Conservation (phyloP, 805 yeast genomes). For the Yarrowia sp. region DNA sequence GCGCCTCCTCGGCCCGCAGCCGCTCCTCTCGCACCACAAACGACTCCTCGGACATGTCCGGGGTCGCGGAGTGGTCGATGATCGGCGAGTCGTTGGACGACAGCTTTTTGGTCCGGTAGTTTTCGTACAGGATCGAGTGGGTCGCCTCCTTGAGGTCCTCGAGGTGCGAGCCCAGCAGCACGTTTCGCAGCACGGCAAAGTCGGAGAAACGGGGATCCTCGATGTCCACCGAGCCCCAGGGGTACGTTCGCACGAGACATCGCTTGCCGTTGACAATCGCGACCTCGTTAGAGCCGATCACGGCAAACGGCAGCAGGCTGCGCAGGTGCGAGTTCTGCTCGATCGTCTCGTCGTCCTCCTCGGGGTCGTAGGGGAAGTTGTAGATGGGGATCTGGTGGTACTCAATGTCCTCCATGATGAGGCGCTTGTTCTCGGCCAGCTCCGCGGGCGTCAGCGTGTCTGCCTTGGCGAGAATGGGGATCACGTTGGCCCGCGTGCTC, state of each 20-base stretch:
- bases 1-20: slow-evolving; percentile 41
- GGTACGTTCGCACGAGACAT: slow-evolving; percentile 47
- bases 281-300: slow-evolving; percentile 41
- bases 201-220: slow-evolving; percentile 40
- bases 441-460: slow-evolving; percentile 75
- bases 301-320: slow-evolving; percentile 57
- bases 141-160: slow-evolving; percentile 80
- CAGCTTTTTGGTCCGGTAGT: slow-evolving; percentile 71
- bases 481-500: slow-evolving; percentile 71
- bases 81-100: slow-evolving; percentile 39
- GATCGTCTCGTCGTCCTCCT: slow-evolving; percentile 45
- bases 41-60: slow-evolving; percentile 43
- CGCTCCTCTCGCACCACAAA: slow-evolving; percentile 43
- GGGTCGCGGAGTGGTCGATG: slow-evolving; percentile 35
- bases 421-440: slow-evolving; percentile 50
- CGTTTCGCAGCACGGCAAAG: slow-evolving; percentile 51
- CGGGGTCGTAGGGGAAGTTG: slow-evolving; percentile 68
- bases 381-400: slow-evolving; percentile 61
- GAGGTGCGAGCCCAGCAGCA: slow-evolving; percentile 69
- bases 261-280: slow-evolving; percentile 2
- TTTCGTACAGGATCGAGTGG: slow-evolving; percentile 71
- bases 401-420: slow-evolving; percentile 56
- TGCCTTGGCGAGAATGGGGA: slow-evolving; percentile 79
- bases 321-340: slow-evolving; percentile 42
- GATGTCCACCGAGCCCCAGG: slow-evolving; percentile 57